Evolutionary conservation across 768 basidiomycete genomes (phyloP).

Genomic region (Kwoniella europaea): DNA sequence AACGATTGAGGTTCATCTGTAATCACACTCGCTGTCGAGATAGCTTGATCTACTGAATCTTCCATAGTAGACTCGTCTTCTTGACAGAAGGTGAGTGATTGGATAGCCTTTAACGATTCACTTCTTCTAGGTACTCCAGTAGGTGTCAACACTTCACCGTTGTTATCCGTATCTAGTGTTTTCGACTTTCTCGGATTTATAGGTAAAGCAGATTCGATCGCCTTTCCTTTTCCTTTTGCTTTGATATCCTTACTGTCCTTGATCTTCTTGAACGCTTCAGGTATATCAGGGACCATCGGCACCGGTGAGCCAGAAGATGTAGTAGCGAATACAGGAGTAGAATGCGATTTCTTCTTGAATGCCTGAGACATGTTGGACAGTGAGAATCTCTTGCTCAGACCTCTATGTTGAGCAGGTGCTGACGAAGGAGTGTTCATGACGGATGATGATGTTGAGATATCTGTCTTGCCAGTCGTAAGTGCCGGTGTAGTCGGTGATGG

Average conservation of each 20-base stretch:
- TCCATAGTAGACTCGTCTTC: neutral
- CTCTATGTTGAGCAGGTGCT: slow-evolving; percentile 14
- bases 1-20: slow-evolving; percentile 12
- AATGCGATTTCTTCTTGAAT: slow-evolving; percentile 38
- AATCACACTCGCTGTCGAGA: neutral
- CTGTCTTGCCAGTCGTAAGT: slow-evolving; percentile 14
- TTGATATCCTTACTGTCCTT: slow-evolving; percentile 5
- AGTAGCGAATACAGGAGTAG: slow-evolving; percentile 16
- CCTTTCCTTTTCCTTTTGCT: slow-evolving; percentile 6
- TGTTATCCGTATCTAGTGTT: slow-evolving; percentile 9
- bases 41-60: neutral
- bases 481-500: slow-evolving; percentile 9
- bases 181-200: slow-evolving; percentile 16
- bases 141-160: neutral
- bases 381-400: slow-evolving; percentile 46
- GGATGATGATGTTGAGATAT: neutral
- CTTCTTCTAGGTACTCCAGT: slow-evolving; percentile 20
- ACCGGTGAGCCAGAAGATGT: slow-evolving; percentile 13
- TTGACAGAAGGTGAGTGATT: slow-evolving; percentile 1
- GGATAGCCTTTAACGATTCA: slow-evolving; percentile 17
- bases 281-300: slow-evolving; percentile 41
- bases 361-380: slow-evolving; percentile 47
- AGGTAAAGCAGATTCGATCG: slow-evolving; percentile 5
- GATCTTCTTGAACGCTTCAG: slow-evolving; percentile 30
- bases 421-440: slow-evolving; percentile 7